A percentile compares a stretch with the other conserved stretches of the same genome.
These are phyloP conservation scores for Fraxinus sp. DNA, from an alignment of 305 asterid genomes.

Conservation along the genomic window DNA sequence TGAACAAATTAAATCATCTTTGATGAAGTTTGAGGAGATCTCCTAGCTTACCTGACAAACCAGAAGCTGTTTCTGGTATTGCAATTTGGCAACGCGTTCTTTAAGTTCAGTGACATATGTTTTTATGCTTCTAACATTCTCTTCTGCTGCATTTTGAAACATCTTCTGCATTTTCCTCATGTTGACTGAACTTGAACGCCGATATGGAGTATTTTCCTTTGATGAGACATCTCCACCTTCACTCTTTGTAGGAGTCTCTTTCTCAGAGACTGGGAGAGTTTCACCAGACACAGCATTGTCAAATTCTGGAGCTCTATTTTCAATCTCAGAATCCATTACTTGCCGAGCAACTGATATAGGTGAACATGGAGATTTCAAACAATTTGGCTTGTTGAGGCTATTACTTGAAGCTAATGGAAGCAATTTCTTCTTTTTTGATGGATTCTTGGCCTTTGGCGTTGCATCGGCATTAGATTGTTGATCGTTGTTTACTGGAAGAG, in stretches of 20 bases:
- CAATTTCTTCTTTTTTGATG: slow-evolving; percentile 63
- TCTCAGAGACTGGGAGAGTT: slow-evolving; percentile 62
- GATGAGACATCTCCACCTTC: slow-evolving; percentile 81
- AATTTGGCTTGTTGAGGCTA: slow-evolving; percentile 58
- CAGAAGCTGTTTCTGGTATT: slow-evolving; percentile 95
- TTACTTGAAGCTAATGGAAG: slow-evolving; percentile 81
- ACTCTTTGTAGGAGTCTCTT: slow-evolving; percentile 82
- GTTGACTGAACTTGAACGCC: slow-evolving; percentile 92
- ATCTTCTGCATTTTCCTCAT: slow-evolving; percentile 96
- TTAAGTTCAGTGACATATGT: slow-evolving; percentile 94
- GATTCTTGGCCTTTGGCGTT: slow-evolving; percentile 54
- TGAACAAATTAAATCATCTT: background rate
- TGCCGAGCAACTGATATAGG: slow-evolving; percentile 72
- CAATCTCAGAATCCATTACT: slow-evolving; percentile 58
- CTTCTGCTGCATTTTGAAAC: slow-evolving; percentile 99
- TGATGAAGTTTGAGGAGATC: background rate
- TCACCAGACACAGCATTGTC: slow-evolving; percentile 58
- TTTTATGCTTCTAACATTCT: slow-evolving; percentile 92
- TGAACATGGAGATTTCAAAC: slow-evolving; percentile 84
- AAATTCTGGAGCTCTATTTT: slow-evolving; percentile 67
- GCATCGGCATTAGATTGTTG: slow-evolving; percentile 44
- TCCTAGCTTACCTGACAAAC: slow-evolving; percentile 75
- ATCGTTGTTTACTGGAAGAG: slow-evolving; percentile 66
- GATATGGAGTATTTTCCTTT: slow-evolving; percentile 83
- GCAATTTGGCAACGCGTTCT: slow-evolving; percentile 97